Evolutionary conservation across 2,329 filamentous ascomycete genomes (phyloP).

Genomic region (Rhynchosporium graminicola): DNA sequence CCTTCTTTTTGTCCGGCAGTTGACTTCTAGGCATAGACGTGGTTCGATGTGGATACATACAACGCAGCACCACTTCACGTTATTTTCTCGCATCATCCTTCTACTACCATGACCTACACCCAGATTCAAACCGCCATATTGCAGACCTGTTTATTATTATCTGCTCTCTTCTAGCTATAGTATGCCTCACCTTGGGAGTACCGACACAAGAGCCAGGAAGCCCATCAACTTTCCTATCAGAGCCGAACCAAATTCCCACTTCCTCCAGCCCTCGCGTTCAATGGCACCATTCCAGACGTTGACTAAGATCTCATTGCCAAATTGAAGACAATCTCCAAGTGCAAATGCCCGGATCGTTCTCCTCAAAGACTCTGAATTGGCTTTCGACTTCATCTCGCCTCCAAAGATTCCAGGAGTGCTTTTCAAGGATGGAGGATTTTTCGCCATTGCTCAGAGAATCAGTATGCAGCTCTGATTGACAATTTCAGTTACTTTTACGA

Average conservation of each 20-base stretch:
- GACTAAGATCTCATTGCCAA: constrained; percentile 2
- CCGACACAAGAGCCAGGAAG: background rate
- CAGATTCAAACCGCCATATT: no score
- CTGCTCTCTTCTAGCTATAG: background rate
- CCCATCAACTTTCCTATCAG: background rate
- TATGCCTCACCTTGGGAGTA: background rate
- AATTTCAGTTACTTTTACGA: background rate
- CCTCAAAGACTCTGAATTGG: background rate
- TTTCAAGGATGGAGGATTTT: background rate
- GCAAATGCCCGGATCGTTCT: background rate
- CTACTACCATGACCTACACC: no score
- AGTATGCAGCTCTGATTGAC: background rate
- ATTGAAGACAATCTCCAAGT: background rate
- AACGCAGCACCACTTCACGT: no score
- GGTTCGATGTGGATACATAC: no score
- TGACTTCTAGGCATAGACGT: no score
- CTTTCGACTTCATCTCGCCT: constrained; percentile 1
- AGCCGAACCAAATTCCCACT: background rate
- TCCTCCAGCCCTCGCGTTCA: background rate
- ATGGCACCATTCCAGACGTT: background rate
- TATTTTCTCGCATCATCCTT: no score
- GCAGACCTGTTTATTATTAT: background rate
- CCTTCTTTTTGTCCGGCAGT: no score
- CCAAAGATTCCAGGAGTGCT: background rate
- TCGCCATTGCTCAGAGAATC: background rate